Evolutionary conservation across 2,329 filamentous ascomycete species (phyloP), one percentile per base, ranked within the genome.

Genomic region (Pochonia chlamydosporia): DNA sequence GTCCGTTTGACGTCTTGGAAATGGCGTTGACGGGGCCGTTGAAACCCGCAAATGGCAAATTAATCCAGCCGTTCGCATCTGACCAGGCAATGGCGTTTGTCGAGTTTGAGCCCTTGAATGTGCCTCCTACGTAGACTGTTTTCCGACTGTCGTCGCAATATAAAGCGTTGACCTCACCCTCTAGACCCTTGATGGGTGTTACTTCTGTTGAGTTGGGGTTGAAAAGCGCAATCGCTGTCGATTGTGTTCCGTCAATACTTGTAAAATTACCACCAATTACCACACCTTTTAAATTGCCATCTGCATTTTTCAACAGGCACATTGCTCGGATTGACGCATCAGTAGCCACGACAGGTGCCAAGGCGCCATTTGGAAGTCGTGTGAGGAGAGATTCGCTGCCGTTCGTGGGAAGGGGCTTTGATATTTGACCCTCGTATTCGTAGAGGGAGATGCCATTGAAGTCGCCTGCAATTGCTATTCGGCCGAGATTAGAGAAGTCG

Each of bases 261-360:
- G 93, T 97, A 63, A 99, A 99, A 70, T 97, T 97, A 41, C 93
- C 93, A 47, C 87, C 93, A 14, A 99, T 78, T 41, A 97, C 79
- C 24, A 97, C 79, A 35, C 86, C 85, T n/a, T 79, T 74, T 48
- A 85, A 68, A 5, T 74, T 77, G 54, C 87, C 86, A 64, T 88
- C 78, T 48, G 76, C 74, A 57, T 76, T 70, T 44, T 82, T 74
- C 58, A 92, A 88, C 18, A 85, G 72, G 70, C 93, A 99, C 87
- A 99, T 93, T 54, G 89, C 78, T 60, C 84, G 79, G 60, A 99
- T 96, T 42, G 85, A 82, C 49, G 86, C 91, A 67, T 97, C 89
- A 39, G 90, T 85, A 35, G 81, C 76, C 45, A 85, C 80, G 42
- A 96, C 71, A 16, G 82, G 80, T 18, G 84, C 77, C 55, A 96